Conservation (phyloP, 2,329 filamentous ascomycete species). For the Neonectria neomacrospora region DNA sequence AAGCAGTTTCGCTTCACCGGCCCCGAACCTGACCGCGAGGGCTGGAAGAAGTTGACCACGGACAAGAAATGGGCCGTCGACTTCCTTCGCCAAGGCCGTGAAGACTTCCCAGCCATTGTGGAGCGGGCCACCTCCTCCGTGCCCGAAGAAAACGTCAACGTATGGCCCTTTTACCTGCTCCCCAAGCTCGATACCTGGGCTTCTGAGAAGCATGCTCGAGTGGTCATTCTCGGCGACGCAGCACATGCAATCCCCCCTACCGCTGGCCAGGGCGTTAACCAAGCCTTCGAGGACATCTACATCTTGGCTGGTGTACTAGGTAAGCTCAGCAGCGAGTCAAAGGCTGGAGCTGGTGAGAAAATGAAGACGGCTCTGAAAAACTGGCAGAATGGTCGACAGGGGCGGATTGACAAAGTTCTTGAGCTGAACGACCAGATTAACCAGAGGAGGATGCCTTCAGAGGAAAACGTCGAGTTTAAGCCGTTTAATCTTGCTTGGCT, state of each 20-base stretch:
- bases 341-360: slow-evolving; percentile 43
- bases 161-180: slow-evolving; percentile 63
- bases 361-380: slow-evolving; percentile 11
- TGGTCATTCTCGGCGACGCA: slow-evolving; percentile 60
- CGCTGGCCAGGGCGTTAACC: slow-evolving; percentile 59
- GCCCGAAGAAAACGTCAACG: slow-evolving; percentile 49
- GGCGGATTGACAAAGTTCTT: slow-evolving; percentile 58
- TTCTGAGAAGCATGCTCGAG: slow-evolving; percentile 48
- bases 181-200: slow-evolving; percentile 59
- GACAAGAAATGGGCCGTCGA: slow-evolving; percentile 54
- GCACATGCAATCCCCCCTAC: slow-evolving; percentile 61
- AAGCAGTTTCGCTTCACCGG: slow-evolving; percentile 52
- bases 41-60: slow-evolving; percentile 54
- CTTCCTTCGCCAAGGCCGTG: slow-evolving; percentile 48
- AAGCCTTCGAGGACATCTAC: slow-evolving; percentile 62
- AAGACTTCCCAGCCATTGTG: slow-evolving; percentile 52
- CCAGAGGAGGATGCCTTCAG: slow-evolving; percentile 56
- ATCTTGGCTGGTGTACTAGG: slow-evolving; percentile 54
- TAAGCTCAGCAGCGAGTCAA: slow-evolving; percentile 14
- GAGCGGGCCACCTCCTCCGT: slow-evolving; percentile 48
- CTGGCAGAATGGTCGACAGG: slow-evolving; percentile 62
- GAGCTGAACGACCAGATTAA: slow-evolving; percentile 61
- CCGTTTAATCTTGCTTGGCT: slow-evolving; percentile 56
- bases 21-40: slow-evolving; percentile 51
- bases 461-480: slow-evolving; percentile 38